Conservation (phyloP, 768 basidiomycete species). For the Dacryopinax primogenitus region DNA sequence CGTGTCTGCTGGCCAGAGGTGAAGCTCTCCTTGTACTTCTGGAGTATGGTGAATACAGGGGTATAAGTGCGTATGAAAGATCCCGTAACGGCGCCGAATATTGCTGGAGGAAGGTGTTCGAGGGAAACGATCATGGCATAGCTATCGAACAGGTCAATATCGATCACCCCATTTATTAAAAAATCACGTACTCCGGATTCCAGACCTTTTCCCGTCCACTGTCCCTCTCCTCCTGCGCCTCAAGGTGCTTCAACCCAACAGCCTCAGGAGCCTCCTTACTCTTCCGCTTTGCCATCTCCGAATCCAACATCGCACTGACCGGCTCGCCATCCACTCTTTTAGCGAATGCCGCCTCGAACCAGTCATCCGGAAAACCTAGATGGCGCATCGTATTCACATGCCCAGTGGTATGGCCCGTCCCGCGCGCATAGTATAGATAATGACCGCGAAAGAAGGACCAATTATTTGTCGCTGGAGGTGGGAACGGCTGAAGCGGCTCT, state of each 20-base stretch:
- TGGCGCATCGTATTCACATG: background rate
- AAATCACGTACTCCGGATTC: background rate
- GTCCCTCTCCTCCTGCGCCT: background rate
- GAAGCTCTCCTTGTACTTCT: constrained; percentile 27
- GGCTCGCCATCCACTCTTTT: background rate
- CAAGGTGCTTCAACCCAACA: background rate
- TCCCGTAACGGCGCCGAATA: background rate
- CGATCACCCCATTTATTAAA: no score
- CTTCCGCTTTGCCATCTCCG: background rate
- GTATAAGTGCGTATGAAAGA: constrained; percentile 18
- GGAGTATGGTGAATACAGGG: constrained; percentile 22
- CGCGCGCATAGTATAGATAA: background rate
- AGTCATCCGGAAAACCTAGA: background rate
- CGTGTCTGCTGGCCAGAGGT: constrained; percentile 25
- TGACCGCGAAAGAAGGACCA: background rate
- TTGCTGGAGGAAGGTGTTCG: background rate
- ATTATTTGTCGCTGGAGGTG: background rate
- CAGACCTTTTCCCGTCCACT: background rate
- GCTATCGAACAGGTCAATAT: background rate
- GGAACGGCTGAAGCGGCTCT: background rate
- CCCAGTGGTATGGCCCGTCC: background rate
- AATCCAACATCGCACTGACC: background rate
- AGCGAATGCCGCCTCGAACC: background rate
- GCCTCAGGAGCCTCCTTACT: background rate
- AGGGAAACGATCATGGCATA: background rate